These are phyloP conservation scores for Calycina marina DNA, from an alignment of 2,329 filamentous ascomycete species.

Conservation along the genomic window DNA sequence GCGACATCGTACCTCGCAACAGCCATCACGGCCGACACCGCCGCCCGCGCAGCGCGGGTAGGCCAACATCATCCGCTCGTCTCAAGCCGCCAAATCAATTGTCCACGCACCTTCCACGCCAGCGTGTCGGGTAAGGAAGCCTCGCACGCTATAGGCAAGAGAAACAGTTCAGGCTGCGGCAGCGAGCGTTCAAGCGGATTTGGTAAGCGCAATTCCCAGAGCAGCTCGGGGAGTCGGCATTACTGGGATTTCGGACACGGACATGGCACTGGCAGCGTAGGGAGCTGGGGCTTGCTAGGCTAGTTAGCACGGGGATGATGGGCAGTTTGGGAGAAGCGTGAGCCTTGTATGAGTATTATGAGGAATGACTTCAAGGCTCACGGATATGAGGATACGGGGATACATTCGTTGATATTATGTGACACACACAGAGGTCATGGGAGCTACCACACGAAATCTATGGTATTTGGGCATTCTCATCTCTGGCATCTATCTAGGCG, in stretches of 20 bases:
- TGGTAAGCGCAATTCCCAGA: background rate
- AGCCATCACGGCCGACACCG: constrained; percentile 44
- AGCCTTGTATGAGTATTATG: background rate
- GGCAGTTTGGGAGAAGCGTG: background rate
- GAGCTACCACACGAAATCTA: too few species aligned
- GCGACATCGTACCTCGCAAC: constrained; percentile 33
- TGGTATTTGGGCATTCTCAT: too few species aligned
- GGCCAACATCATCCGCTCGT: constrained; percentile 82
- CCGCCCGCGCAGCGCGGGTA: constrained; percentile 69
- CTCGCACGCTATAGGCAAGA: background rate
- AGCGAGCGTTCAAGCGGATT: background rate
- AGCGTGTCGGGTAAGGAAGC: background rate
- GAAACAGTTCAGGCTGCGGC: background rate
- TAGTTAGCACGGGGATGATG: background rate
- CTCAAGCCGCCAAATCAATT: constrained; percentile 20
- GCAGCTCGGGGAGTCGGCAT: background rate
- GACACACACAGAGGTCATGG: too few species aligned
- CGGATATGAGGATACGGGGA: too few species aligned
- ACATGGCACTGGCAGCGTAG: background rate
- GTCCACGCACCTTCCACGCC: background rate
- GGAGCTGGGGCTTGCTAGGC: background rate
- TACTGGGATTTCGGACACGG: constrained; percentile 1
- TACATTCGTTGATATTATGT: too few species aligned
- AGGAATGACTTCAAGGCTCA: background rate
- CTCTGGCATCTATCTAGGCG: too few species aligned